Conservation (phyloP, 129 eudicot species). For the carrot (Daucus carota) region DH1_v3.0 NC_030384.2:37990501-37991000, state of each 20-base stretch:
- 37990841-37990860: slow-evolving; percentile 57
- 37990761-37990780: slow-evolving; percentile 35
- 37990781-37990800: slow-evolving; percentile 82
- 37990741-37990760: not conserved
- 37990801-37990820: slow-evolving; percentile 61
- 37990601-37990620: not conserved
- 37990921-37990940: too few relatives aligned
- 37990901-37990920: too few relatives aligned
- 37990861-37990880: slow-evolving; percentile 67
- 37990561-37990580: not conserved
- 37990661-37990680: slow-evolving; percentile 87
- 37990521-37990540: not conserved
- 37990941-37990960: not conserved
- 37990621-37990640: slow-evolving; percentile 78
- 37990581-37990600: not conserved
- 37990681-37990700: slow-evolving; percentile 47
- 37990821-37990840: slow-evolving; percentile 68
- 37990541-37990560: not conserved
- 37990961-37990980: slow-evolving; percentile 44
- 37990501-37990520: not conserved
- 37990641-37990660: slow-evolving; percentile 82
- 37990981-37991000: slow-evolving; percentile 47
- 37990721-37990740: not conserved
- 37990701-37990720: not conserved
- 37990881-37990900: too few relatives aligned